These are phyloP conservation scores for Geotrichum europaeum DNA, from an alignment of 1,139 yeast genomes.

Conservation along the genomic window DNA sequence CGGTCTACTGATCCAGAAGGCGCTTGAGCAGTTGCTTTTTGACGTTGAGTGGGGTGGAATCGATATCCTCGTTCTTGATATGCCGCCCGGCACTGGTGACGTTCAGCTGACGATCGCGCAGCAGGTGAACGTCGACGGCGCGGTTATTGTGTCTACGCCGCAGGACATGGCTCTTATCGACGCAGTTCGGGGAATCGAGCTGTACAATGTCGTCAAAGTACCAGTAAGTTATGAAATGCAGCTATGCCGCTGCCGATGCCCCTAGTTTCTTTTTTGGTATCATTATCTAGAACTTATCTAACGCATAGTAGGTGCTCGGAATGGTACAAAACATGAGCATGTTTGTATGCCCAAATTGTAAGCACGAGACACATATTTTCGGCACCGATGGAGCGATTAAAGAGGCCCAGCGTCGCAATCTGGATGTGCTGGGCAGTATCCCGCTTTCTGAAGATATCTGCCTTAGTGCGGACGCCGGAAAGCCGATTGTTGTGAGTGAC, in stretches of 20 bases:
- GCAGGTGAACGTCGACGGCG: conserved; percentile 69
- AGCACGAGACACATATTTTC: conserved; percentile 68
- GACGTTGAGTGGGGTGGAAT: conserved; percentile 72
- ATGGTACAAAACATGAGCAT: conserved; percentile 81
- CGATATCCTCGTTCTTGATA: conserved; percentile 67
- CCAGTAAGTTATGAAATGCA: conserved; percentile 38
- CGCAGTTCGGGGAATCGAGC: conserved; percentile 72
- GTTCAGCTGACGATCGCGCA: conserved; percentile 79
- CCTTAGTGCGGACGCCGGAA: conserved; percentile 54
- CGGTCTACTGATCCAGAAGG: conserved; percentile 83
- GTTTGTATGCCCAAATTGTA: conserved; percentile 68
- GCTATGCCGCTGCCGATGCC: neutral
- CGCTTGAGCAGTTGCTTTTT: conserved; percentile 70
- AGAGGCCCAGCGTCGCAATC: conserved; percentile 49
- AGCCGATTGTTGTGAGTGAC: conserved; percentile 52
- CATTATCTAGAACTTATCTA: neutral
- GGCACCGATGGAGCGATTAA: conserved; percentile 60
- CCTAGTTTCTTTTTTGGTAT: conserved; percentile 16
- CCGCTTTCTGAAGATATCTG: conserved; percentile 66
- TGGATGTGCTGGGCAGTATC: conserved; percentile 56
- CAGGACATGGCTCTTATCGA: conserved; percentile 81
- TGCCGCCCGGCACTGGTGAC: conserved; percentile 95
- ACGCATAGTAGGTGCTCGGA: conserved; percentile 45
- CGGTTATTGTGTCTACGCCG: conserved; percentile 78
- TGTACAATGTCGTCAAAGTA: conserved; percentile 70